Evolutionary conservation across 2,329 filamentous ascomycete genomes (phyloP).

Genomic region (Shiraia sp.): DNA sequence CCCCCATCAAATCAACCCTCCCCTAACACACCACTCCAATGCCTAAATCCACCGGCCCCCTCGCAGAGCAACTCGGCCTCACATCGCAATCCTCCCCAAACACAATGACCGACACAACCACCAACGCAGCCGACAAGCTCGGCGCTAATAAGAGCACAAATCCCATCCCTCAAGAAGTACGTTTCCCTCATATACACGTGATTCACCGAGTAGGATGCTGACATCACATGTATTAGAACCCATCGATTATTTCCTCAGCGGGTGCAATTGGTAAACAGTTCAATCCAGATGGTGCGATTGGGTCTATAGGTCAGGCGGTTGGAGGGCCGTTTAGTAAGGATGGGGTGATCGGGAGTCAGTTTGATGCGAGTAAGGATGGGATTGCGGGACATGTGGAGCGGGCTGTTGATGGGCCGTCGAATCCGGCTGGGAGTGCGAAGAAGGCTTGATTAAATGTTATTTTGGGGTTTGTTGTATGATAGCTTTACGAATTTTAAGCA

Average conservation of each 20-base stretch:
- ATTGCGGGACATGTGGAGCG: conserved; percentile 60
- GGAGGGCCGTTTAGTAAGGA: conserved; percentile 52
- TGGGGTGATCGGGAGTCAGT: conserved; percentile 59
- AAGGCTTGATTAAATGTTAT: conserved; percentile 11
- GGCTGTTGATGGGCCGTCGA: conserved; percentile 48
- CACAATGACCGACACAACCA: conserved; percentile 27
- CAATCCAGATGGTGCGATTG: conserved; percentile 55
- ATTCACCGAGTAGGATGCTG: neutral
- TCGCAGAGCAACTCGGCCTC: conserved; percentile 22
- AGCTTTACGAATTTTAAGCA: neutral
- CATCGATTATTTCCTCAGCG: conserved; percentile 51
- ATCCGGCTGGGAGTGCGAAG: conserved; percentile 36
- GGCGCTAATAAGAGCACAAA: conserved; percentile 37
- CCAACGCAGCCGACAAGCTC: conserved; percentile 29
- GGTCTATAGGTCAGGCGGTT: conserved; percentile 55
- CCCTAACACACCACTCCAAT: conserved; percentile 8
- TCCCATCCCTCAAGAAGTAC: conserved; percentile 29
- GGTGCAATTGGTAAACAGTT: conserved; percentile 61
- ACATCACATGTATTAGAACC: conserved; percentile 22
- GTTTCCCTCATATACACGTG: neutral
- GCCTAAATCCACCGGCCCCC: conserved; percentile 29
- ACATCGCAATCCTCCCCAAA: conserved; percentile 7
- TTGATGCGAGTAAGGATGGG: conserved; percentile 56
- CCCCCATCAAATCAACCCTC: neutral
- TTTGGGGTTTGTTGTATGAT: conserved; percentile 3